Evolutionary conservation across 2,329 filamentous ascomycete genomes (phyloP), one percentile per base, ranked within the genome.

Genomic region (Aspergillus caelatus): DNA sequence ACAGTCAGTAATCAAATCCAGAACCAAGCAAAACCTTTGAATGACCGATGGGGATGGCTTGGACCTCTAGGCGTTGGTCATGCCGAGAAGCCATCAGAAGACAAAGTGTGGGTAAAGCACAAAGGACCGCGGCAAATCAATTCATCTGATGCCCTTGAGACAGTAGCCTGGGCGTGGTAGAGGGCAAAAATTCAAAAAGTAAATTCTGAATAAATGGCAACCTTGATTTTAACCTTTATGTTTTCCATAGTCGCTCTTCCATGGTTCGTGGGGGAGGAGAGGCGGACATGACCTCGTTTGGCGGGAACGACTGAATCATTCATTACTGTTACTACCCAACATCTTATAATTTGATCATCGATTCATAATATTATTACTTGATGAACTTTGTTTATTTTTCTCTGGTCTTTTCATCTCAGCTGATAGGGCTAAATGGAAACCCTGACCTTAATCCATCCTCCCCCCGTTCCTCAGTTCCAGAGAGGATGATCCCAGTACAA

Each of bases 221-320:
- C 65, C 58, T 67, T 65, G 63, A 60, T 63, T 67, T 67, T 63
- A 67, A 65, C 65, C 63, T 67, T 67, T 64, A 62, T 56, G 58
- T 62, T 62, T 61, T 63, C 58, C 60, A 66, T 66, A 67, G 70
- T 73, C 66, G 69, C 61, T 60, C 69, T 65, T 67, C 63, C 66
- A 64, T 61, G 58, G 64, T 59, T 67, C 66, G 34, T 66, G 65
- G 66, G 36, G 62, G 56, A 46, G 52, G 28, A 30, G 46, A 46
- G 45, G 62, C 12, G 61, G 56, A 56, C 52, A 48, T 57, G 28
- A 41, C 34, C 36, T 48, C 54, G 45, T 58, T 58, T 61, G 59
- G 23, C 28, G 57, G 57, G 30, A 41, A 26, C n/a, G 39, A 43
- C 54, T 57, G 43, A 60, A 54, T 60, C 48, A 60, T 60, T 60